phyloP scores from a whole-genome alignment of 129 eudicot genomes.

The Scalesia atractyloides region DNA sequence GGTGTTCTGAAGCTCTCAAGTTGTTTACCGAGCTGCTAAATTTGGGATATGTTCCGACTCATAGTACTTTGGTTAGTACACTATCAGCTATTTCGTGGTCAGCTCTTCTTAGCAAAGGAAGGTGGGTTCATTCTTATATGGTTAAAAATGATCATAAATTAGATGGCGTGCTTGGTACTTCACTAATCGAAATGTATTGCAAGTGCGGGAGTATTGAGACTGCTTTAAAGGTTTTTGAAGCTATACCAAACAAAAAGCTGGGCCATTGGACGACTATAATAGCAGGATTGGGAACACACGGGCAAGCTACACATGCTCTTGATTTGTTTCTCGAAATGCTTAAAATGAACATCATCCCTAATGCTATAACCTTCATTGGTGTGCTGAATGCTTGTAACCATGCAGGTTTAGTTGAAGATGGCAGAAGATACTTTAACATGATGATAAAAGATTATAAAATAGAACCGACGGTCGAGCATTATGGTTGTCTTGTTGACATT shows the following conservation, averaged over 20 bases:
- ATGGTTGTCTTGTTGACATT: conserved; percentile 84
- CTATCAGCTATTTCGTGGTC: conserved; percentile 44
- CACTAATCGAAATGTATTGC: conserved; percentile 47
- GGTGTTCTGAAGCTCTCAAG: conserved; percentile 34
- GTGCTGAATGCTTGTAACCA: conserved; percentile 84
- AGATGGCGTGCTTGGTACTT: conserved; percentile 44
- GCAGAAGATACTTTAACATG: conserved; percentile 55
- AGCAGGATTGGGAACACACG: conserved; percentile 46
- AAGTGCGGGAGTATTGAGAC: conserved; percentile 46
- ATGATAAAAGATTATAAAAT: conserved; percentile 59
- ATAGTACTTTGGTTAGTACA: conserved; percentile 45
- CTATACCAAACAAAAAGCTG: conserved; percentile 34
- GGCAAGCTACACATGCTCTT: conserved; percentile 41
- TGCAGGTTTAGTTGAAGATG: conserved; percentile 68
- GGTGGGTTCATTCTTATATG: conserved; percentile 45
- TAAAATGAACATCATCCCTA: conserved; percentile 27
- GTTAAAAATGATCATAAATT: conserved; percentile 34
- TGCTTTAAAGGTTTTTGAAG: conserved; percentile 38
- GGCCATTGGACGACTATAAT: conserved; percentile 55
- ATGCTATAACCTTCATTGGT: conserved; percentile 50
- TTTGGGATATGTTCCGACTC: conserved; percentile 35
- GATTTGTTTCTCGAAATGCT: conserved; percentile 40
- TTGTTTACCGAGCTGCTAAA: conserved; percentile 34
- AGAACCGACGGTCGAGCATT: conserved; percentile 78
- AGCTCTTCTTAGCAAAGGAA: conserved; percentile 39